A percentile compares a stretch with the other conserved stretches of the same genome.
Conservation (phyloP, 768 basidiomycete species). For the Coprinopsis strossmayeri region DNA sequence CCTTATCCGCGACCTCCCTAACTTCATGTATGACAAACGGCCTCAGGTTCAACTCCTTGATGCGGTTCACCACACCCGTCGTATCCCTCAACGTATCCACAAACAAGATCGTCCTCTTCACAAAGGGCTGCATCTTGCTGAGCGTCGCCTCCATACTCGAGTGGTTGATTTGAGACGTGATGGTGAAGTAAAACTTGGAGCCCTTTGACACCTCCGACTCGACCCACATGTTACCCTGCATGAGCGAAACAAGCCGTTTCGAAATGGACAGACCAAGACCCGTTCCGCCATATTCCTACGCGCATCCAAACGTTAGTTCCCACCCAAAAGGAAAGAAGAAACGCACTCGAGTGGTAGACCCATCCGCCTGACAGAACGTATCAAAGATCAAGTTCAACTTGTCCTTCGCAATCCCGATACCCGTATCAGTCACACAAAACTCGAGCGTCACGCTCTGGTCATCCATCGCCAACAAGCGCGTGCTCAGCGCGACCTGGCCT, state of each 20-base stretch:
- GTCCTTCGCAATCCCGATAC: slow-evolving; percentile 98
- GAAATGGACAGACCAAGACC: slow-evolving; percentile 96
- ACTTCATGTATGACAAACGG: slow-evolving; percentile 73
- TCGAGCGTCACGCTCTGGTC: slow-evolving; percentile 85
- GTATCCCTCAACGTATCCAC: slow-evolving; percentile 79
- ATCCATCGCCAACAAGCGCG: slow-evolving; percentile 69
- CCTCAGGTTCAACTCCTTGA: slow-evolving; percentile 73
- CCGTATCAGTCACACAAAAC: slow-evolving; percentile 97
- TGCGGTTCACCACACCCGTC: slow-evolving; percentile 68
- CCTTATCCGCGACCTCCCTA: slow-evolving; percentile 76
- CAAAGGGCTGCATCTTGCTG: slow-evolving; percentile 80
- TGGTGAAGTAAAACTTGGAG: slow-evolving; percentile 95
- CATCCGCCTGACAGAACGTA: slow-evolving; percentile 98
- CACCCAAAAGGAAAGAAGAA: slow-evolving; percentile 1
- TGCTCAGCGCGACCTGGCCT: slow-evolving; percentile 89
- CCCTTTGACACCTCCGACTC: slow-evolving; percentile 91
- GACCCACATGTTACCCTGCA: slow-evolving; percentile 99
- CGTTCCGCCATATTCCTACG: slow-evolving; percentile 92
- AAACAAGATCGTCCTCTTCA: slow-evolving; percentile 83
- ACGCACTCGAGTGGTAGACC: slow-evolving; percentile 84
- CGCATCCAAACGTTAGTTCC: slow-evolving; percentile 9
- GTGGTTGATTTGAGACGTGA: slow-evolving; percentile 77
- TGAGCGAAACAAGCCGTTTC: slow-evolving; percentile 91
- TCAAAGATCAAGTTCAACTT: slow-evolving; percentile 98
- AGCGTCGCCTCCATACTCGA: slow-evolving; percentile 67